These are phyloP conservation scores for Salvia splendens DNA, from an alignment of 257 asterid genomes.

Conservation along the genomic window DNA sequence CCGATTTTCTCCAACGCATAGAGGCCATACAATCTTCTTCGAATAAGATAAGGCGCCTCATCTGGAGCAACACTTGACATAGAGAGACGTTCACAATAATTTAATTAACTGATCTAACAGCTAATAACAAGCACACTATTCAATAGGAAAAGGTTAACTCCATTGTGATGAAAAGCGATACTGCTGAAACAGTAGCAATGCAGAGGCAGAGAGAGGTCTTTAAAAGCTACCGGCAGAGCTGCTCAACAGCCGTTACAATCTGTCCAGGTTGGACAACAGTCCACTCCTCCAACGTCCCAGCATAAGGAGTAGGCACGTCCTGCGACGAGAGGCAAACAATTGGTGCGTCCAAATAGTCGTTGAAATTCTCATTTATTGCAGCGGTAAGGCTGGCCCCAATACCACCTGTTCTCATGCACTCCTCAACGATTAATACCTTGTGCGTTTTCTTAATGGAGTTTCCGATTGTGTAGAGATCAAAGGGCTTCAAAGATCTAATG, in stretches of 20 bases:
- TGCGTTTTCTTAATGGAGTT: conserved; percentile 86
- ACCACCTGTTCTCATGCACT: conserved; percentile 92
- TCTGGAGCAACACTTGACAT: too few relatives aligned
- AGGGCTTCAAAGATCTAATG: conserved; percentile 84
- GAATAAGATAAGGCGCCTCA: too few relatives aligned
- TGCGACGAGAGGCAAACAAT: conserved; percentile 75
- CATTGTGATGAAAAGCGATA: conserved; percentile 15
- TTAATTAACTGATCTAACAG: neutral
- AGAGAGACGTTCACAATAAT: too few relatives aligned
- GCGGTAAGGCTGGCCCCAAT: conserved; percentile 88
- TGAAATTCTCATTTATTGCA: conserved; percentile 69
- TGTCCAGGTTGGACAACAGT: conserved; percentile 85
- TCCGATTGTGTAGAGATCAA: conserved; percentile 74
- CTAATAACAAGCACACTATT: neutral
- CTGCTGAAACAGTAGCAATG: neutral
- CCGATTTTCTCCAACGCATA: too few relatives aligned
- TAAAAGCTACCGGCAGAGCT: conserved; percentile 53
- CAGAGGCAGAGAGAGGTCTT: neutral
- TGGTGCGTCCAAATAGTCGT: conserved; percentile 79
- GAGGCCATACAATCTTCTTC: too few relatives aligned
- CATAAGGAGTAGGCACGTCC: conserved; percentile 88
- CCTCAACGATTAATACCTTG: conserved; percentile 79
- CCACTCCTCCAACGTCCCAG: conserved; percentile 71
- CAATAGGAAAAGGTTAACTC: neutral
- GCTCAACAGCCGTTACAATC: conserved; percentile 78